Evolutionary conservation across 2,329 filamentous ascomycete genomes (phyloP).

Genomic region (Pseudogymnoascus sp.): DNA sequence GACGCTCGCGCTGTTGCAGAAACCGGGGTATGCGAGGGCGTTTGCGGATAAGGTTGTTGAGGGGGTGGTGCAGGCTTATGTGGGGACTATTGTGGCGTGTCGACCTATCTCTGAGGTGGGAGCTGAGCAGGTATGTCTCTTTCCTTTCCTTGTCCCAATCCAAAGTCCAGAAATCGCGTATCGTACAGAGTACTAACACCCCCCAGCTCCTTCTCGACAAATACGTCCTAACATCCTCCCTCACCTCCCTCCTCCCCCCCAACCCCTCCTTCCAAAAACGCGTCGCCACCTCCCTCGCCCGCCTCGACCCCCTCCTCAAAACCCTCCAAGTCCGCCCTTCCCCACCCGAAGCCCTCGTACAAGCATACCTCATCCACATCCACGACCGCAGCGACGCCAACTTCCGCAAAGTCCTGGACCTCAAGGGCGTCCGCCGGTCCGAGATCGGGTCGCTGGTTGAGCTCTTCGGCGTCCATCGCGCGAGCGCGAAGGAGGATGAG

Average conservation of each 20-base stretch:
- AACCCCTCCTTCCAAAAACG: conserved; percentile 66
- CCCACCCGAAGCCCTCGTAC: conserved; percentile 87
- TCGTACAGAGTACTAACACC: conserved; percentile 27
- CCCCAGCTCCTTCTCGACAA: conserved; percentile 86
- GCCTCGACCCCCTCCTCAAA: conserved; percentile 88
- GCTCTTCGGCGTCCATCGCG: conserved; percentile 73
- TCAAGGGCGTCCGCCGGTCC: conserved; percentile 82
- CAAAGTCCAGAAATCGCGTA: too few relatives aligned
- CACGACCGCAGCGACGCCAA: conserved; percentile 88
- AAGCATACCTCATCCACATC: conserved; percentile 96
- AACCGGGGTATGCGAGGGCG: conserved; percentile 87
- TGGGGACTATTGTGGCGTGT: conserved; percentile 79
- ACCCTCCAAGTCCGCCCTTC: conserved; percentile 89
- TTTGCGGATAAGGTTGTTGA: conserved; percentile 97
- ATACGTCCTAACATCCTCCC: conserved; percentile 77
- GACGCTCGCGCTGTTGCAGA: conserved; percentile 70
- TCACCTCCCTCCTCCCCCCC: conserved; percentile 63
- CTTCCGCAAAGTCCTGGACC: conserved; percentile 90
- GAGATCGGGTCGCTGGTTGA: conserved; percentile 81
- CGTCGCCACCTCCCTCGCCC: conserved; percentile 74
- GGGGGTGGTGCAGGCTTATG: conserved; percentile 69
- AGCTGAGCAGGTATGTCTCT: conserved; percentile 66
- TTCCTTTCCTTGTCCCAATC: neutral
- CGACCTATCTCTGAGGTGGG: conserved; percentile 88
- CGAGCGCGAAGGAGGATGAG: conserved; percentile 60